Base-by-base conservation (phyloP, 768 basidiomycete species). In the Epithele typhae region DNA sequence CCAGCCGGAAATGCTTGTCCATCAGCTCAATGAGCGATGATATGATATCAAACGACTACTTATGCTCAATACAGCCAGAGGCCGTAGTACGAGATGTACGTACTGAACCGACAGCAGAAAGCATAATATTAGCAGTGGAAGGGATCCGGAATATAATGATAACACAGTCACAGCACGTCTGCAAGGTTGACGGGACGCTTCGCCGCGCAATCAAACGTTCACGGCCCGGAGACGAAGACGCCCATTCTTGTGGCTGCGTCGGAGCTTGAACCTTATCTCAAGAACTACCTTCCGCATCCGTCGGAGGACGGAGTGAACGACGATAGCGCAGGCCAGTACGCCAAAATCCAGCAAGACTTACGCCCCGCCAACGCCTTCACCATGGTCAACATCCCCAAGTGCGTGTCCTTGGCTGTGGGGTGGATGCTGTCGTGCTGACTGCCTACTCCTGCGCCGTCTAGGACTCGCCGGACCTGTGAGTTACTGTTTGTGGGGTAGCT, bases 331-430 rank as follows among this genome's bases (percentile, higher is more conserved):
- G 25, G 40, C 19, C 52, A 45, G 52, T 52, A 52, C 58, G 55
- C 51, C 55, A 52, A 59, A 59, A 46, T 40, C 38, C 40, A 47
- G 39, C 41, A 48, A 55, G 51, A 46, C 58, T 59, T 51, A 55
- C 53, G 46, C 59, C 52, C 59, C 59, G 56, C 51, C 69, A 59
- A 60, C 60, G 60, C 59, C 58, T 46, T 57, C 68, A 78, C 74
- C 65, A 94, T 94, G 91, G 91, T 94, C 74, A 93, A 93, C 79
- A 83, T 94, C 59, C 92, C 91, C 67, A 94, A 94, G 91, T 91
- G 59, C 59, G 88, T 78, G 21, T 15, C 25, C 18, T 32, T n/a
- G n/a, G n/a, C n/a, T n/a, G n/a, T n/a, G n/a, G n/a, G 5, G 17
- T 11, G 19, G n/a, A 37, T 37, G 1, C 10, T 37, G 27, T 36